phyloP scores from a whole-genome alignment of 352 stramenopile species.

The Pythium rishiriense region DNA sequence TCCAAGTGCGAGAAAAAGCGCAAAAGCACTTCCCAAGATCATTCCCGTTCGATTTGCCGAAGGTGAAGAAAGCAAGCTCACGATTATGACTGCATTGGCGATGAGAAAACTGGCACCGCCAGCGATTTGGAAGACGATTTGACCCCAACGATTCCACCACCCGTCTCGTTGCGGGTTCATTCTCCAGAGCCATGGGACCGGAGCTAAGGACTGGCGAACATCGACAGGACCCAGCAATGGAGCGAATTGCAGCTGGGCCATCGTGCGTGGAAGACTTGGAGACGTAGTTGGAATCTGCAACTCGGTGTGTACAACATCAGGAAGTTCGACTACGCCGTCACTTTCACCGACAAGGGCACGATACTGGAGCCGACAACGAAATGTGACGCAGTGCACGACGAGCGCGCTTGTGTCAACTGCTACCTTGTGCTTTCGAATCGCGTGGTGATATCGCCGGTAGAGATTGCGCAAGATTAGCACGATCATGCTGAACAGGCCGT shows the following conservation, averaged over 20 bases:
- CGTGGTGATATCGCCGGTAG: not conserved
- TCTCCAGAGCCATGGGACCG: not conserved
- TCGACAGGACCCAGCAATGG: not conserved
- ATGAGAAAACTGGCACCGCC: not conserved
- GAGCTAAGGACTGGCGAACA: not conserved
- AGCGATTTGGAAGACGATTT: not conserved
- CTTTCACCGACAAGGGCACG: not conserved
- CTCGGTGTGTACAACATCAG: not conserved
- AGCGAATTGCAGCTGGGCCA: not conserved
- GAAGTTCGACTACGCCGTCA: not conserved
- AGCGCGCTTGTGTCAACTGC: not conserved
- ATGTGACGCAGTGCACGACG: not conserved
- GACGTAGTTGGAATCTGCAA: not conserved
- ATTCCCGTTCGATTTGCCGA: not conserved
- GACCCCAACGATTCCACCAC: not conserved
- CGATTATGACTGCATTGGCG: not conserved
- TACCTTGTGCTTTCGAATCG: not conserved
- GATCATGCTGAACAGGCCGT: not conserved
- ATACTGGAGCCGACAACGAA: not conserved
- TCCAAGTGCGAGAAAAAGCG: not conserved
- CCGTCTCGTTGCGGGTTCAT: not conserved
- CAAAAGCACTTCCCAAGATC: not conserved
- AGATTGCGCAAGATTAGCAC: conserved; percentile 4
- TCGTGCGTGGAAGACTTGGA: not conserved
- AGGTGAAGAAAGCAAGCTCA: not conserved